Conservation (phyloP, 129 eudicot species). For the Escallonia rubra region DNA sequence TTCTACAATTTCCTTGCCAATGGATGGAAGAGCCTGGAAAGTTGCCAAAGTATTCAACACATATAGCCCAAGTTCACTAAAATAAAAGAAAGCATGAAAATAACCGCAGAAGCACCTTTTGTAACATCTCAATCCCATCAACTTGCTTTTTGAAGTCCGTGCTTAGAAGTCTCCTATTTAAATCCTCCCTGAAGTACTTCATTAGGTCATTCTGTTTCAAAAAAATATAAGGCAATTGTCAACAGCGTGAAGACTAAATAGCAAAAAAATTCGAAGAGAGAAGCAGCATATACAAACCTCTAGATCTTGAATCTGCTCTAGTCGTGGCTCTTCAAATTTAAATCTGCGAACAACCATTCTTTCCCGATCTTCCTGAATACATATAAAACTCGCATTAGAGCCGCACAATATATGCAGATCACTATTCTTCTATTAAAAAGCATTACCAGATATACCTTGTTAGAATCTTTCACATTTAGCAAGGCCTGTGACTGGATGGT, state of each 20-base stretch:
- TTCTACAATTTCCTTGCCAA: slow-evolving; percentile 67
- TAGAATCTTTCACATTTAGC: slow-evolving; percentile 78
- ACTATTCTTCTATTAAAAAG: neutral
- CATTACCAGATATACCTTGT: slow-evolving; percentile 50
- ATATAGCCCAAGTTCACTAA: neutral
- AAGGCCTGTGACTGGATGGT: slow-evolving; percentile 83
- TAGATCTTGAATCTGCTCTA: slow-evolving; percentile 96
- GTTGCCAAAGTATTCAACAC: neutral
- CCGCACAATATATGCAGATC: neutral
- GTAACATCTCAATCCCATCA: slow-evolving; percentile 97
- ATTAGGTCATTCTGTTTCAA: slow-evolving; percentile 69
- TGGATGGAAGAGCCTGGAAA: slow-evolving; percentile 73
- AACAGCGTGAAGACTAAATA: neutral
- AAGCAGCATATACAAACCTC: slow-evolving; percentile 48
- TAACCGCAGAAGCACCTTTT: slow-evolving; percentile 46
- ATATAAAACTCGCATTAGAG: slow-evolving; percentile 8
- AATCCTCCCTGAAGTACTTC: slow-evolving; percentile 92
- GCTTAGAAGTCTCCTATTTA: slow-evolving; percentile 81
- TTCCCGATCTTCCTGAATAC: slow-evolving; percentile 90
- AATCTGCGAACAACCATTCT: slow-evolving; percentile 87
- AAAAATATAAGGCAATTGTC: neutral
- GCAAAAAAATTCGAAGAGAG: neutral
- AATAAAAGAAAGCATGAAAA: slow-evolving; percentile 5
- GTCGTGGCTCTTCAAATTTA: slow-evolving; percentile 90
- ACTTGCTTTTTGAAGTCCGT: slow-evolving; percentile 96